A percentile compares a stretch with the other conserved stretches of the same genome.
phyloP scores from a whole-genome alignment of 1,284 basidiomycete species.

The Austroboletus niveus region DNA sequence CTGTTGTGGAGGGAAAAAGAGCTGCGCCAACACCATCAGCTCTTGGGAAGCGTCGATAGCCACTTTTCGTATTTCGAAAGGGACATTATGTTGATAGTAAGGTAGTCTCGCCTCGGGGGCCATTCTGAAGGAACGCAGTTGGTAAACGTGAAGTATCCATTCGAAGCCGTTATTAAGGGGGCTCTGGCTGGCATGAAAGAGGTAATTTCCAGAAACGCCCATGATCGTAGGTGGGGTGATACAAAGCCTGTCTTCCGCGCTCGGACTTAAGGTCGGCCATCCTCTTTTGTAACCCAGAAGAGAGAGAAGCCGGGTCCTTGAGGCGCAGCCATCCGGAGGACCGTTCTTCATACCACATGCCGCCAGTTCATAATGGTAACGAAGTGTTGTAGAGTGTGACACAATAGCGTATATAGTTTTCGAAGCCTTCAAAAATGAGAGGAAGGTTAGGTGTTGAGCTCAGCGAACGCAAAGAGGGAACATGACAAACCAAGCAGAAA shows the following conservation, averaged over 20 bases:
- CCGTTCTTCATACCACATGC: constrained; percentile 56
- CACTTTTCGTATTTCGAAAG: constrained; percentile 46
- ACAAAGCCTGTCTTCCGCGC: constrained; percentile 46
- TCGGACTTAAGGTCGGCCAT: constrained; percentile 52
- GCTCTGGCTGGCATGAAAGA: constrained; percentile 50
- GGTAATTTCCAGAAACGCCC: constrained; percentile 49
- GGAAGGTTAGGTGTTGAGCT: constrained; percentile 3
- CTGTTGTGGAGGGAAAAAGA: constrained; percentile 26
- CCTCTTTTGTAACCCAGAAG: constrained; percentile 49
- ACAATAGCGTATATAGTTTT: constrained; percentile 42
- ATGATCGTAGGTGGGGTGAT: constrained; percentile 43
- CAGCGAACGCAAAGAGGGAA: not conserved
- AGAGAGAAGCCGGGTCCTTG: constrained; percentile 46
- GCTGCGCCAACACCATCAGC: constrained; percentile 48
- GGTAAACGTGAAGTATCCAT: constrained; percentile 47
- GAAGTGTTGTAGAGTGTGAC: constrained; percentile 46
- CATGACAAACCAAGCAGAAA: constrained; percentile 45
- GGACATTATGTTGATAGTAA: constrained; percentile 47
- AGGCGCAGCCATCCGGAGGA: constrained; percentile 36
- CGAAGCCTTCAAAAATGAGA: constrained; percentile 41
- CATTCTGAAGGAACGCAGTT: constrained; percentile 53
- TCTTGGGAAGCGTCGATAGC: constrained; percentile 50
- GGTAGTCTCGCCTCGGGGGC: constrained; percentile 45
- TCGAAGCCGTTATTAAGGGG: constrained; percentile 34
- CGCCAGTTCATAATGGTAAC: constrained; percentile 54